A percentile compares a stretch with the other conserved stretches of the same genome.
phyloP scores from a whole-genome alignment of 228 moss, liverwort and hornwort species.

The Sphagnum magellanicum region DNA sequence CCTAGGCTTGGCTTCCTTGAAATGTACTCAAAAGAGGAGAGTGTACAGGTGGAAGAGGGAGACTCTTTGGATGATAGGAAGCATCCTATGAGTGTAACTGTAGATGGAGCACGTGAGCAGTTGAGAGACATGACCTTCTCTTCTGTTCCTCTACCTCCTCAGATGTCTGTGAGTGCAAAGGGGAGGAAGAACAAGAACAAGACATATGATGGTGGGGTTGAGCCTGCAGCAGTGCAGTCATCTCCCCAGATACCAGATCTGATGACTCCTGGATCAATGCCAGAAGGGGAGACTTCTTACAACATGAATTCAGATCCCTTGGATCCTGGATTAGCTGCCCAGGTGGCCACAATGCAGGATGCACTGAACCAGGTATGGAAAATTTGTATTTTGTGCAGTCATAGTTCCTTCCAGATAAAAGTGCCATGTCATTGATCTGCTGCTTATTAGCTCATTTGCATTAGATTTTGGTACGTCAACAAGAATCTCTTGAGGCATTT shows the following conservation, averaged over 20 bases:
- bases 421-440: slow-evolving; percentile 1
- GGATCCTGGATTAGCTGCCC: slow-evolving; percentile 53
- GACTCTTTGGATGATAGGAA: slow-evolving; percentile 57
- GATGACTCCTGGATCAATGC: slow-evolving; percentile 31
- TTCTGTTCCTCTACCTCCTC: slow-evolving; percentile 30
- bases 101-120: slow-evolving; percentile 64
- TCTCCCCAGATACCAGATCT: slow-evolving; percentile 29
- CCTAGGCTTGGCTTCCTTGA: slow-evolving; percentile 18
- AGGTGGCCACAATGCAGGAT: slow-evolving; percentile 88
- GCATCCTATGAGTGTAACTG: slow-evolving; percentile 32
- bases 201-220: slow-evolving; percentile 56
- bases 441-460: neutral
- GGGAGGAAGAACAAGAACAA: slow-evolving; percentile 96
- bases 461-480: no score
- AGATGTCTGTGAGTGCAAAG: slow-evolving; percentile 53
- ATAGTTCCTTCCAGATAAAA: slow-evolving; percentile 13
- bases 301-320: slow-evolving; percentile 13
- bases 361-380: slow-evolving; percentile 72
- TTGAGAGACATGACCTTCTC: slow-evolving; percentile 44
- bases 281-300: slow-evolving; percentile 55
- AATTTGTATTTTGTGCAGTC: slow-evolving; percentile 16
- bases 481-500: no score
- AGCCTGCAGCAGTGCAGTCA: slow-evolving; percentile 25
- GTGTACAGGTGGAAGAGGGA: slow-evolving; percentile 51
- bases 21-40: slow-evolving; percentile 34